Percentiles rank a stretch among this genome's conserved stretches.
These are phyloP conservation scores for Mycena amicta DNA, from an alignment of 768 basidiomycete genomes.

Conservation along the genomic window DNA sequence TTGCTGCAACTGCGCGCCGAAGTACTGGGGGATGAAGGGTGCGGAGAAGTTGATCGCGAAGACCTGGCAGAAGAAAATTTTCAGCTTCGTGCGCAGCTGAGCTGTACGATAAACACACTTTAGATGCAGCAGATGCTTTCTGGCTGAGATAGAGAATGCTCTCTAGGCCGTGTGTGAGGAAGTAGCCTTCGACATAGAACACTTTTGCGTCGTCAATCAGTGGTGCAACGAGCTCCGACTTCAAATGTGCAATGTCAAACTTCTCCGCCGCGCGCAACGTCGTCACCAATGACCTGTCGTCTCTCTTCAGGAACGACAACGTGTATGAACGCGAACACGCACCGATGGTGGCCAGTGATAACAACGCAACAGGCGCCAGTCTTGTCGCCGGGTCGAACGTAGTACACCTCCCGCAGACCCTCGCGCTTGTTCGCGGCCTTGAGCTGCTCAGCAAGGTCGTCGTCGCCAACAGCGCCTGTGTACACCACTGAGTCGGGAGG, in stretches of 20 bases:
- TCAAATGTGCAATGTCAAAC: constrained; percentile 81
- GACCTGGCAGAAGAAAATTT: constrained; percentile 48
- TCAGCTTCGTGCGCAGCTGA: not conserved
- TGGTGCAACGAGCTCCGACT: constrained; percentile 71
- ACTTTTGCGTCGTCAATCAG: constrained; percentile 79
- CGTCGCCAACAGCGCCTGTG: constrained; percentile 92
- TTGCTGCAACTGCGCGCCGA: constrained; percentile 76
- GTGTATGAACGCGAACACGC: constrained; percentile 20
- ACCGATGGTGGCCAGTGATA: constrained; percentile 93
- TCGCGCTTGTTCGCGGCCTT: constrained; percentile 89
- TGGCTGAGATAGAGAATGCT: constrained; percentile 74
- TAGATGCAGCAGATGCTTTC: constrained; percentile 72
- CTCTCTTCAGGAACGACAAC: not conserved
- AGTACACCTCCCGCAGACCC: constrained; percentile 86
- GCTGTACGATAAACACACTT: constrained; percentile 51
- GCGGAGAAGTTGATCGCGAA: constrained; percentile 95
- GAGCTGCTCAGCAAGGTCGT: constrained; percentile 88
- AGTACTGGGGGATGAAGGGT: constrained; percentile 96
- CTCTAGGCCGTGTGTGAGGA: constrained; percentile 90
- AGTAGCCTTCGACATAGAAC: constrained; percentile 96
- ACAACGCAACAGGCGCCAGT: constrained; percentile 98
- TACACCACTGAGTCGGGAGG: constrained; percentile 89
- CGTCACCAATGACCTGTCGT: constrained; percentile 83
- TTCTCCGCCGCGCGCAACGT: constrained; percentile 88
- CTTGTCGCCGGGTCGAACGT: constrained; percentile 81